Base-by-base conservation (phyloP, 1,284 basidiomycete genomes). In the Ceratobasidium sp. region DNA sequence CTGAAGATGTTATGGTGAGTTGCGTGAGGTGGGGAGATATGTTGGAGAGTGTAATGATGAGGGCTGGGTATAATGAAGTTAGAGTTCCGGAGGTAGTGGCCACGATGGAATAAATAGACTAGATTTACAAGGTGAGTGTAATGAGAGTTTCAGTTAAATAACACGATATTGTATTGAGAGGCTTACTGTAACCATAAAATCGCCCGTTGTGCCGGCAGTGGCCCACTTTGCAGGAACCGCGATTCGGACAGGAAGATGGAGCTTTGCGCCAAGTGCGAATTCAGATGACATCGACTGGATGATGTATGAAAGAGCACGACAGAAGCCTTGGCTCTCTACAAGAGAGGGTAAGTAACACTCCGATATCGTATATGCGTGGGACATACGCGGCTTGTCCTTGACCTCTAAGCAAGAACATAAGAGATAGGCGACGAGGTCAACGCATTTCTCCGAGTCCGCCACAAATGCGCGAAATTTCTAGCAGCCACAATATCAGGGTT, bases 271-370 rank as follows among this genome's bases (percentile, higher is more conserved):
- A 78, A 98, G 96, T 0, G 86, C 84, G 35, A 85, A 85, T 77
- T 98, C 94, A 0, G 95, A 90, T 2, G 95, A 96, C 21, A 98
- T 82, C 4, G 94, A 92, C 79, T 99, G 97, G 4, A 98, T 84
- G 73, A 98, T 91, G 81, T 98, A 98, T 1, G 94, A 94, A 38
- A 97, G 84, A 2, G 94, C 89, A 57, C 96, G 88, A 77, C 96
- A 94, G 30, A 98, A 83, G 0, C 95, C 96, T 77, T 98, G 92
- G 83, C 96, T 91, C 72, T 96, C 94, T 91, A 78, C 16, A 59
- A 74, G 47, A 69, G 57, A 50, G 75, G 64, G 79, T 75, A 78
- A 63, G 18, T 18, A 35, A 43, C 55, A 52, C 23, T 47, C 2
- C 14, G 30, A 11, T 18, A 63, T 41, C 28, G 32, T 67, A 23